Conservation (phyloP, 2,329 filamentous ascomycete genomes). For the Sarocladium oryzae region DNA sequence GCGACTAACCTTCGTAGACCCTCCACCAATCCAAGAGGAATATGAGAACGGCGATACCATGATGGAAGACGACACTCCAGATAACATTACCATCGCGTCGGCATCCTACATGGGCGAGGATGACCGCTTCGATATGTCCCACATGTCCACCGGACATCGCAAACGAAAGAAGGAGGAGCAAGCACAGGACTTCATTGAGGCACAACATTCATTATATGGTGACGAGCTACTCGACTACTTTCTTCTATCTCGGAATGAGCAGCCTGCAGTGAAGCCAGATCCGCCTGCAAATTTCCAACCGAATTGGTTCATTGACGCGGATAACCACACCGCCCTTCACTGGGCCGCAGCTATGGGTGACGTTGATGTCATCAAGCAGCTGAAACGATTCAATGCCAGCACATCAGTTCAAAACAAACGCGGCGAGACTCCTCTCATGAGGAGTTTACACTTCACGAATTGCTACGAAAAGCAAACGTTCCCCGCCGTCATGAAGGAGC, state of each 20-base stretch:
- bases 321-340: conserved; percentile 87
- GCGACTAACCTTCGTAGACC: conserved; percentile 15
- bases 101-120: conserved; percentile 83
- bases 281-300: conserved; percentile 83
- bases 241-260: conserved; percentile 75
- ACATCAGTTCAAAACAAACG: conserved; percentile 63
- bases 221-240: conserved; percentile 96
- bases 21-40: conserved; percentile 41
- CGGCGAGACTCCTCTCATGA: conserved; percentile 89
- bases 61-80: conserved; percentile 74
- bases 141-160: conserved; percentile 51
- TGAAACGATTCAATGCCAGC: conserved; percentile 74
- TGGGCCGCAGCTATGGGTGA: conserved; percentile 99
- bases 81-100: conserved; percentile 76
- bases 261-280: conserved; percentile 63
- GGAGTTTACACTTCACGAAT: conserved; percentile 92
- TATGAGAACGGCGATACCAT: conserved; percentile 57
- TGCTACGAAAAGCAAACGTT: conserved; percentile 93
- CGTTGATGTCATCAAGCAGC: conserved; percentile 79
- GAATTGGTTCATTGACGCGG: conserved; percentile 87
- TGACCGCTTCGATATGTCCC: conserved; percentile 65
- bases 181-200: conserved; percentile 56
- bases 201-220: conserved; percentile 84
- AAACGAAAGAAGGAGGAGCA: conserved; percentile 73
- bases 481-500: conserved; percentile 72